phyloP scores from a whole-genome alignment of 2,329 filamentous ascomycete species.

The Alternaria dauci region DNA sequence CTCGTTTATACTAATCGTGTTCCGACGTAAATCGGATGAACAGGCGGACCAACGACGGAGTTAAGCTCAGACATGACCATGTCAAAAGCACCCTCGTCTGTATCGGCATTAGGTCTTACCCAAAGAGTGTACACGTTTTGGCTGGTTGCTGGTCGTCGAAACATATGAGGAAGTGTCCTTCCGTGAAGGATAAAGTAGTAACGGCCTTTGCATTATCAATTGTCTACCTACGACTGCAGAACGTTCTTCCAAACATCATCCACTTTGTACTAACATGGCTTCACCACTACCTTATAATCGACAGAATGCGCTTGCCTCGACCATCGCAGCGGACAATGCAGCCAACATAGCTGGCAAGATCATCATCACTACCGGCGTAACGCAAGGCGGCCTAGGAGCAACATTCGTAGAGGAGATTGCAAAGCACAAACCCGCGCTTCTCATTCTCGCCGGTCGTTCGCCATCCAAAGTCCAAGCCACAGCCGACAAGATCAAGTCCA shows the following conservation, averaged over 20 bases:
- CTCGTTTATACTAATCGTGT: background rate
- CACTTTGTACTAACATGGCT: constrained; percentile 6
- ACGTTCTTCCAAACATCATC: background rate
- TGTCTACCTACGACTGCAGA: background rate
- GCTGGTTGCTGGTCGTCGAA: background rate
- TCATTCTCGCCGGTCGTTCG: constrained; percentile 54
- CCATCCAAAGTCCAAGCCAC: constrained; percentile 52
- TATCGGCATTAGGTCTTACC: background rate
- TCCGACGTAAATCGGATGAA: background rate
- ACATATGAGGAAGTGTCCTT: background rate
- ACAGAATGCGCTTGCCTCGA: constrained; percentile 32
- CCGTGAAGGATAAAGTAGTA: background rate
- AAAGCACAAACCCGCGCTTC: constrained; percentile 35
- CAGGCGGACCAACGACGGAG: background rate
- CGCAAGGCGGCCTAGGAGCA: constrained; percentile 40
- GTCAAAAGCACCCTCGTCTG: background rate
- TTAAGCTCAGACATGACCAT: background rate
- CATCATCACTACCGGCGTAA: constrained; percentile 50
- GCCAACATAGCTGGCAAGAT: constrained; percentile 55
- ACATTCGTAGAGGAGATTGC: constrained; percentile 40
- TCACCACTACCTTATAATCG: constrained; percentile 33
- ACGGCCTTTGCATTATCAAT: background rate
- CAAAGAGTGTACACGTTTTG: background rate
- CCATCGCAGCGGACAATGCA: constrained; percentile 54
- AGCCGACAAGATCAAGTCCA: constrained; percentile 46